Base-by-base conservation (phyloP, 1,284 basidiomycete species). In the Trametes polyzona region DNA sequence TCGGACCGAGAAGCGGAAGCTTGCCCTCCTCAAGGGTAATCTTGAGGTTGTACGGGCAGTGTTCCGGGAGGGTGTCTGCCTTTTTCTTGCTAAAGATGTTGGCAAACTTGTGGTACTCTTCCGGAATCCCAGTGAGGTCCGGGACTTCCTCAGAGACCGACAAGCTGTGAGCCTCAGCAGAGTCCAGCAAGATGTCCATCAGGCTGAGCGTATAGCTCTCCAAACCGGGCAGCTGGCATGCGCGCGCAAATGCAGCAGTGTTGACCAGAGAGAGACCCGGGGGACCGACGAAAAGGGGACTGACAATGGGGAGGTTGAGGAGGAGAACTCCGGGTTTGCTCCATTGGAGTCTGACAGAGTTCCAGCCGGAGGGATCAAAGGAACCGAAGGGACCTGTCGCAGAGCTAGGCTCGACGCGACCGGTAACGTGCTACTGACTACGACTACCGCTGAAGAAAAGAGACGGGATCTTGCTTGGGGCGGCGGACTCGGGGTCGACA, bases 111-210 rank as follows among this genome's bases (percentile, higher is more conserved):
- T 53, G 47, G 42, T 58, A 64, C 48, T 64, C 60, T 30, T 35
- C 41, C 8, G 53, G 59, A 29, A 63, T 33, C 7, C 42, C 29
- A 11, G 37, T 3, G 16, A 63, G 56, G 69, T 65, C 78, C 74
- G 3, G 58, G 17, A 37, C 41, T 17, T 29, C 26, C 30, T 61
- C 62, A 14, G 37, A 36, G 41, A 53, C 19, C 30, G 44, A 37
- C 3, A 36, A 36, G 36, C 42, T 51, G 16, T 48, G 27, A 21
- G 48, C 48, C 0, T 14, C 17, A 12, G 19, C 53, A 7, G 29
- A 29, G 40, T 37, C 35, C 3, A 36, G 24, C 6, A 24, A 19
- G n/a, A n/a, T n/a, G n/a, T n/a, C n/a, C 2, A 27, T 4, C 24
- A 58, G 50, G 27, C 53, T 58, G 33, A 53, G 50, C 11, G 48